phyloP scores from a whole-genome alignment of 352 stramenopile species.

The Pythium chondricola region DNA sequence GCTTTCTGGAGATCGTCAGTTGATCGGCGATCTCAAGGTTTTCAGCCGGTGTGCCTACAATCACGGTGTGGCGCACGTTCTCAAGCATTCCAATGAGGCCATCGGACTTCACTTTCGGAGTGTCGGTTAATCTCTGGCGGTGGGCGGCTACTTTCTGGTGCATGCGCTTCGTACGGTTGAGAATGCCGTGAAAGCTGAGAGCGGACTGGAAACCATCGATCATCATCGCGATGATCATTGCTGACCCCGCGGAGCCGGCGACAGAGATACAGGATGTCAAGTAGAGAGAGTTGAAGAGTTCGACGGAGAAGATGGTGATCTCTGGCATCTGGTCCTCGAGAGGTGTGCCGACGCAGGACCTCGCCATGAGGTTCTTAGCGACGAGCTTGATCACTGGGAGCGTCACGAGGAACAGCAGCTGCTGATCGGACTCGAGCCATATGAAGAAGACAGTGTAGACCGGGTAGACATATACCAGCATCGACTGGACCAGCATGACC shows the following conservation, averaged over 20 bases:
- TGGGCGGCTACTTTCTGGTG: background rate
- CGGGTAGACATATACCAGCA: constrained; percentile 5
- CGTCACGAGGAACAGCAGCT: background rate
- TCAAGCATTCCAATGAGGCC: background rate
- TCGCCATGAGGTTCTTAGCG: constrained; percentile 2
- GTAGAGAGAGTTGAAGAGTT: constrained; percentile 30
- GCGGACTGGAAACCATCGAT: constrained; percentile 1
- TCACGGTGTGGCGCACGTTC: background rate
- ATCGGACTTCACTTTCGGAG: background rate
- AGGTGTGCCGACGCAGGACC: constrained; percentile 3
- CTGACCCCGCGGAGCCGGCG: constrained; percentile 1
- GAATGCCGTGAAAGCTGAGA: background rate
- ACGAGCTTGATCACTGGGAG: constrained; percentile 10
- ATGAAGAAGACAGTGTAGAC: constrained; percentile 3
- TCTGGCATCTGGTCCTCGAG: constrained; percentile 24
- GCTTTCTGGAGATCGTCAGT: constrained; percentile 2
- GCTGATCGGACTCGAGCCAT: background rate
- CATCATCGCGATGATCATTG: background rate
- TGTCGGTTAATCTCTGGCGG: background rate
- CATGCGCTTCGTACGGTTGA: background rate
- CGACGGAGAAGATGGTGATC: constrained; percentile 22
- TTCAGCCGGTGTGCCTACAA: background rate
- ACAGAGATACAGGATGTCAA: constrained; percentile 19
- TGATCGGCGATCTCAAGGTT: background rate
- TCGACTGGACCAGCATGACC: constrained; percentile 1